These are phyloP conservation scores for Dalechampia spathulata DNA, from an alignment of 441 rosid species.

Conservation along the genomic window DNA sequence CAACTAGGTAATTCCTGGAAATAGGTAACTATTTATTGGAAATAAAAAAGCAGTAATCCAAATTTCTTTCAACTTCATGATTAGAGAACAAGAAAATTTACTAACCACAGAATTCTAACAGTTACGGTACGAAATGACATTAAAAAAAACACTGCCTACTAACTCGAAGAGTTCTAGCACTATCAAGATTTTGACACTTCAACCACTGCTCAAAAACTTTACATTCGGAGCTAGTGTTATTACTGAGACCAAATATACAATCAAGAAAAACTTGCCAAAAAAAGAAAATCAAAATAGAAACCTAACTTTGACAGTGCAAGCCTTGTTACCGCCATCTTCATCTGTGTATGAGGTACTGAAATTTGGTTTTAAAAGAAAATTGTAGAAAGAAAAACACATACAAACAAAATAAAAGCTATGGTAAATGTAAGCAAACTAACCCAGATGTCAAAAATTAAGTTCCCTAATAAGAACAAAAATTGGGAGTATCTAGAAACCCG, in stretches of 20 bases:
- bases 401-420: not conserved
- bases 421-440: no score
- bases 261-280: not conserved
- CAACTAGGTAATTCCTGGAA: not conserved
- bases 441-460: constrained; percentile 10
- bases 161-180: no score
- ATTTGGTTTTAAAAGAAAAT: no score
- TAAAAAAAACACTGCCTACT: constrained; percentile 23
- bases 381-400: no score
- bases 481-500: constrained; percentile 22
- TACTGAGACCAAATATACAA: constrained; percentile 4
- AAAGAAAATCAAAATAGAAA: not conserved
- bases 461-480: constrained; percentile 24
- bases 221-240: constrained; percentile 11
- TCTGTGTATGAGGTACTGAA: not conserved
- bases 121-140: constrained; percentile 21
- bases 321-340: constrained; percentile 10
- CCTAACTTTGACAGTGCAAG: constrained; percentile 22
- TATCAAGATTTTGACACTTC: constrained; percentile 33
- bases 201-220: constrained; percentile 21
- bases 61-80: no score
- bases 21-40: not conserved
- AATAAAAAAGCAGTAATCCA: constrained; percentile 4
- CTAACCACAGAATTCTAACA: not conserved
- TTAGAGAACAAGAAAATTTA: constrained; percentile 1